These are phyloP conservation scores for Magnusiomyces paraingens DNA, from an alignment of 1,139 yeast genomes.

Conservation along the genomic window DNA sequence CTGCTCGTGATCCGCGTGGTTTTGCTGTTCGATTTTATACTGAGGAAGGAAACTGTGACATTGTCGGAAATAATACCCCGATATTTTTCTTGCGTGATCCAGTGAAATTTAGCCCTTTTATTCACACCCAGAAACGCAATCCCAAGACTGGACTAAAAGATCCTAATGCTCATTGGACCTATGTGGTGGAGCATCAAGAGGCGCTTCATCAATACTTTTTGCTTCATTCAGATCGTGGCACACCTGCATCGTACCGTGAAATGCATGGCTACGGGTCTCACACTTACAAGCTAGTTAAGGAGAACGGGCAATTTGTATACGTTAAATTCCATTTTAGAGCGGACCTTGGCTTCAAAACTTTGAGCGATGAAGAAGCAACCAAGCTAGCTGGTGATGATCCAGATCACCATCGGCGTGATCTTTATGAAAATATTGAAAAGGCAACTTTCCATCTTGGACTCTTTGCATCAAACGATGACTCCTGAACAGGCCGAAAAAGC, in stretches of 20 bases:
- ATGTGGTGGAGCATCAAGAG: conserved; percentile 56
- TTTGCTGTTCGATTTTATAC: conserved; percentile 78
- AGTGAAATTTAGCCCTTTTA: conserved; percentile 79
- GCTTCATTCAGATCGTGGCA: conserved; percentile 66
- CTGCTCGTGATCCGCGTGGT: conserved; percentile 90
- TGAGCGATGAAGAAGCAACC: conserved; percentile 52
- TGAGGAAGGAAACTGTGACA: conserved; percentile 82
- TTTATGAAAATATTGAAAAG: conserved; percentile 53
- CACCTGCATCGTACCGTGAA: conserved; percentile 56
- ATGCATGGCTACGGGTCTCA: conserved; percentile 78
- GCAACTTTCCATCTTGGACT: conserved; percentile 60
- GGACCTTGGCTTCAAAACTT: conserved; percentile 57
- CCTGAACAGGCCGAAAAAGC: conserved; percentile 58
- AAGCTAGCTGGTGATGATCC: conserved; percentile 54
- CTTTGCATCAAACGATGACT: conserved; percentile 63
- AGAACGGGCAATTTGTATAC: conserved; percentile 56
- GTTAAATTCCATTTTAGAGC: conserved; percentile 60
- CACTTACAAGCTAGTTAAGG: conserved; percentile 63
- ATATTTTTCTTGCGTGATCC: conserved; percentile 84
- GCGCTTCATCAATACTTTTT: conserved; percentile 57
- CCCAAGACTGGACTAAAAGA: conserved; percentile 81
- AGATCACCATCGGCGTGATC: conserved; percentile 53
- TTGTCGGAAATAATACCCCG: conserved; percentile 88
- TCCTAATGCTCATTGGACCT: conserved; percentile 66
- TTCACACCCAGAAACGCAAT: conserved; percentile 83